Conservation (phyloP, 495 filamentous ascomycete species). For the Trichoderma gamsii region DNA sequence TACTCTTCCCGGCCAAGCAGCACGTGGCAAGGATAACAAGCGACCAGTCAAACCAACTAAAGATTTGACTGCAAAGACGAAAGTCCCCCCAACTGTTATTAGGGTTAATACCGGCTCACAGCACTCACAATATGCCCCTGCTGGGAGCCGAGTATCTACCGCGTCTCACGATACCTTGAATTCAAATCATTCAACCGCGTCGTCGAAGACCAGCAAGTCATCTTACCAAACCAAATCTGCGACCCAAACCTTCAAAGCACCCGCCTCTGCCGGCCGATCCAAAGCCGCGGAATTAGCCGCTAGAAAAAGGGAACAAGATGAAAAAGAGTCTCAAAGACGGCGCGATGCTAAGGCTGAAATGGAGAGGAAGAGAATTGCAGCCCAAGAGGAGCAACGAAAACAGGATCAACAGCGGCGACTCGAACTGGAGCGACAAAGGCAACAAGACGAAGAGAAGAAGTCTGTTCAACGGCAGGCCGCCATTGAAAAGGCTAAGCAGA, state of each 20-base stretch:
- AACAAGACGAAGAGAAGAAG: slow-evolving; percentile 56
- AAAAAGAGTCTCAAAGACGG: slow-evolving; percentile 69
- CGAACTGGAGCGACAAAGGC: slow-evolving; percentile 45
- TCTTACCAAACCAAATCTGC: slow-evolving; percentile 62
- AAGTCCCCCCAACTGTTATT: slow-evolving; percentile 73
- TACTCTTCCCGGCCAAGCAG: slow-evolving; percentile 36
- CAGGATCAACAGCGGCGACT: slow-evolving; percentile 46
- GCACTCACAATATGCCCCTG: slow-evolving; percentile 50
- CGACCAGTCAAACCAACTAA: slow-evolving; percentile 66
- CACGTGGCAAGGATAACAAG: slow-evolving; percentile 51
- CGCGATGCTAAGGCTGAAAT: slow-evolving; percentile 70
- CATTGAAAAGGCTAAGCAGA: slow-evolving; percentile 58
- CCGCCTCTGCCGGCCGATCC: slow-evolving; percentile 53
- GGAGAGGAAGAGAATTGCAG: slow-evolving; percentile 65
- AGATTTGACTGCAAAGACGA: slow-evolving; percentile 56
- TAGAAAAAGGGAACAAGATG: slow-evolving; percentile 73
- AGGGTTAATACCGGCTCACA: slow-evolving; percentile 70
- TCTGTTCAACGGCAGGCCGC: slow-evolving; percentile 65
- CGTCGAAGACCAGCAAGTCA: slow-evolving; percentile 59
- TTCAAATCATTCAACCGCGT: slow-evolving; percentile 33
- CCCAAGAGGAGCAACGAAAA: slow-evolving; percentile 50
- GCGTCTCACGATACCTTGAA: slow-evolving; percentile 53
- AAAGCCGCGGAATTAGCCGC: slow-evolving; percentile 63
- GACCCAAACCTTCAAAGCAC: slow-evolving; percentile 61
- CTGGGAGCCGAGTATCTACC: slow-evolving; percentile 52